Conservation (phyloP, 305 asterid species). For the Solanum aculeatissimum region DNA sequence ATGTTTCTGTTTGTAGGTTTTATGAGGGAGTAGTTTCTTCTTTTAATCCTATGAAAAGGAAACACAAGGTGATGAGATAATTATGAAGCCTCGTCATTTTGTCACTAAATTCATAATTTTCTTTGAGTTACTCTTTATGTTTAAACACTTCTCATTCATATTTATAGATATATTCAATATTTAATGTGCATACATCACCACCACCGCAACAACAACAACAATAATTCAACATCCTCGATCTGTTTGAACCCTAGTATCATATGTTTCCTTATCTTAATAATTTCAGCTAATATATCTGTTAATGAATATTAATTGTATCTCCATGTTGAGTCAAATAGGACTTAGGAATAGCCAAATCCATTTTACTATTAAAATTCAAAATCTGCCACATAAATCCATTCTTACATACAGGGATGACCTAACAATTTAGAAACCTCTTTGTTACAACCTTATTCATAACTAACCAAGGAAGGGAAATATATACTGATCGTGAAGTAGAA, state of each 20-base stretch:
- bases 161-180: background rate
- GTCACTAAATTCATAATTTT: background rate
- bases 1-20: conserved; percentile 27
- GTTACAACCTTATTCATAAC: background rate
- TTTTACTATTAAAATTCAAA: background rate
- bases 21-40: conserved; percentile 35
- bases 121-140: background rate
- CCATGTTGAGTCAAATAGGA: background rate
- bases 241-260: background rate
- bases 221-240: background rate
- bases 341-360: background rate
- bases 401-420: background rate
- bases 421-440: background rate
- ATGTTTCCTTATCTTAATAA: background rate
- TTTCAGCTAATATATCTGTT: background rate
- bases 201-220: background rate
- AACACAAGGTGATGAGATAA: conserved; percentile 26
- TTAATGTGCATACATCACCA: background rate
- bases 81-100: background rate
- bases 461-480: background rate
- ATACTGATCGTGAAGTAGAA: background rate
- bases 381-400: background rate
- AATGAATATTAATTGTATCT: background rate
- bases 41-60: conserved; percentile 31
- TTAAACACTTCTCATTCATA: background rate